Evolutionary conservation across 805 yeast species (phyloP), one percentile per base, ranked within the genome.

Genomic region (Sugiyamaella floridensis): DNA sequence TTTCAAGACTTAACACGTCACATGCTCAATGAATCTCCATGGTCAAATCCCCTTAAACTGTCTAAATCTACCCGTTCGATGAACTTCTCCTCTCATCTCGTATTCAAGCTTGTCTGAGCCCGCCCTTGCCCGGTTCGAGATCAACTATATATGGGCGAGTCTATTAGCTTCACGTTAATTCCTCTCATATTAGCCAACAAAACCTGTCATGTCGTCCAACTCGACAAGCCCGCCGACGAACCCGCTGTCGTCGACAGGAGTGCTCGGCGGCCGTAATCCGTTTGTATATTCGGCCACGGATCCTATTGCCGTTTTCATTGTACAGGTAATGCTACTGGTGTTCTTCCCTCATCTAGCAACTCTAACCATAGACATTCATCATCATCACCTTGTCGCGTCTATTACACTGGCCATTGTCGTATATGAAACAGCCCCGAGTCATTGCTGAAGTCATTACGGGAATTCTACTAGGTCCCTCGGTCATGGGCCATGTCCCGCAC

Each of bases 371-470:
- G 86, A 60, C 64, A 16, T 58, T 58, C 50, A 57, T 63, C 49
- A 63, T 63, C 45, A 72, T 85, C 44, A 59, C 75, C 1, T 61
- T 83, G 20, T 81, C 89, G 51, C 84, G 82, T 52, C 40, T 82
- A 10, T 58, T 86, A 8, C 82, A 85, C 63, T 70, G 73, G 41
- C 88, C 89, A 0, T 67, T 86, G 14, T 72, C 80, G 10, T 76
- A 67, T 56, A 64, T 86, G 43, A 81, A 80, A 58, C 93, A 86
- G 64, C 95, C 95, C 0, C 73, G 82, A 54, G 95, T 86, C 43
- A 86, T 86, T 54, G 87, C 90, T 6, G 95, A 86, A 62, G 93
- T 86, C 47, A 73, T 86, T 9, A 75, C 89, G 0, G 95, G 95
- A 28, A 82, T 86, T 47, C 61, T 86, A 1, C 67, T 86, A 48